Evolutionary conservation across 1,284 basidiomycete genomes (phyloP).

Genomic region (Pseudozyma tsukubaensis): DNA sequence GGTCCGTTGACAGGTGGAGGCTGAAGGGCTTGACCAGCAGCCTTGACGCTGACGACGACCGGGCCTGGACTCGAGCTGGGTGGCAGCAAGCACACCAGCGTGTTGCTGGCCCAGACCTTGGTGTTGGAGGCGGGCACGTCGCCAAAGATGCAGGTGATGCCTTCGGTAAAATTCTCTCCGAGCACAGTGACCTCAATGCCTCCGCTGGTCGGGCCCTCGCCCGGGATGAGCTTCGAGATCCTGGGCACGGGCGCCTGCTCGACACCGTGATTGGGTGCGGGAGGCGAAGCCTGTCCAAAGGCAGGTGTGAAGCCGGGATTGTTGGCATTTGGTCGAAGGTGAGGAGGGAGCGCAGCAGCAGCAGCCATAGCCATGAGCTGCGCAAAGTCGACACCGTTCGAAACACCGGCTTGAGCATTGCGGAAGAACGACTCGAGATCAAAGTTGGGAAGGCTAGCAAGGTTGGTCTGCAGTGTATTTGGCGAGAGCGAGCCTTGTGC

Average conservation of each 20-base stretch:
- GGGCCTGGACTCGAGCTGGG: slow-evolving; percentile 84
- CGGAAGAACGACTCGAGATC: slow-evolving; percentile 62
- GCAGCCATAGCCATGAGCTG: slow-evolving; percentile 75
- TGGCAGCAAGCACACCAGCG: slow-evolving; percentile 90
- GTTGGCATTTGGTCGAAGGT: slow-evolving; percentile 27
- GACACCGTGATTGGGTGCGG: slow-evolving; percentile 35
- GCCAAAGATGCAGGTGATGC: slow-evolving; percentile 83
- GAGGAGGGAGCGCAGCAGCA: slow-evolving; percentile 37
- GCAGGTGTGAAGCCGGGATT: slow-evolving; percentile 5
- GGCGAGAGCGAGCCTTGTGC: slow-evolving; percentile 61
- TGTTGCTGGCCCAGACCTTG: slow-evolving; percentile 91
- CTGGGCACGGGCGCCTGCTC: slow-evolving; percentile 57
- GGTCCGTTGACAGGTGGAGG: slow-evolving; percentile 70
- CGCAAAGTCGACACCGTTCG: slow-evolving; percentile 68
- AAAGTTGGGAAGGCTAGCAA: slow-evolving; percentile 61
- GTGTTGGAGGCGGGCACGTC: slow-evolving; percentile 84
- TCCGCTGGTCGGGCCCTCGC: slow-evolving; percentile 82
- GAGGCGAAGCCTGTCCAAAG: slow-evolving; percentile 29
- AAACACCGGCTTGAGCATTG: slow-evolving; percentile 47
- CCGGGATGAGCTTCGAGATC: slow-evolving; percentile 75
- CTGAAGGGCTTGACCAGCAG: slow-evolving; percentile 41
- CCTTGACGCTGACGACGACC: slow-evolving; percentile 83
- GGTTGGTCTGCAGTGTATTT: slow-evolving; percentile 52
- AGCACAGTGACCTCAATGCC: slow-evolving; percentile 95
- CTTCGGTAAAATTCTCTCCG: slow-evolving; percentile 77